Conservation (phyloP, 805 yeast genomes). For the Wickerhamomyces alni region DNA sequence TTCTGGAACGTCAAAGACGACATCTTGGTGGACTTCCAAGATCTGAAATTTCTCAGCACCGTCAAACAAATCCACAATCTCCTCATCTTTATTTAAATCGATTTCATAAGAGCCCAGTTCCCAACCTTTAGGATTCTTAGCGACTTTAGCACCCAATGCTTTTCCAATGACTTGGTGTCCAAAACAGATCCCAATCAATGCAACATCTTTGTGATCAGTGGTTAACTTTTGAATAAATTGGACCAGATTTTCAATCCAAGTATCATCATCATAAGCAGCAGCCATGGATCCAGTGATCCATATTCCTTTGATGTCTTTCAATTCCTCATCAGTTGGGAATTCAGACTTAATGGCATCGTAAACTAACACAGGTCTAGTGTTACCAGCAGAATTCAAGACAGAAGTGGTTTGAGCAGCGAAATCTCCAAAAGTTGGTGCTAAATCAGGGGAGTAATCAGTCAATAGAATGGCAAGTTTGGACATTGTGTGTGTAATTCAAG, state of each 20-base stretch:
- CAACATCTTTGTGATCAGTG: constrained; percentile 19
- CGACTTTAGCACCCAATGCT: constrained; percentile 57
- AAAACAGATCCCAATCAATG: constrained; percentile 71
- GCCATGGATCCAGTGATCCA: constrained; percentile 47
- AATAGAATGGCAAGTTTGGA: constrained; percentile 16
- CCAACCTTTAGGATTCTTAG: constrained; percentile 59
- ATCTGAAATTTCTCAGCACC: constrained; percentile 27
- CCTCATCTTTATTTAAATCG: constrained; percentile 36
- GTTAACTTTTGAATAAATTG: constrained; percentile 25
- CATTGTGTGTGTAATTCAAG: neutral
- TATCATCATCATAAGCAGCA: constrained; percentile 37
- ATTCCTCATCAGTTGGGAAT: constrained; percentile 22
- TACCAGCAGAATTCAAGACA: constrained; percentile 25
- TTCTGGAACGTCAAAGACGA: constrained; percentile 38
- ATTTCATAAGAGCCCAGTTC: constrained; percentile 61
- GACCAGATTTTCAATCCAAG: constrained; percentile 37
- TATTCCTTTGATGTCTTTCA: constrained; percentile 32
- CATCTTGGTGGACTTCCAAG: constrained; percentile 56
- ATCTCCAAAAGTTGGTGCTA: constrained; percentile 37
- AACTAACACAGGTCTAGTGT: constrained; percentile 23
- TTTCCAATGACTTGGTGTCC: constrained; percentile 80
- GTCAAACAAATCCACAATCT: constrained; percentile 22
- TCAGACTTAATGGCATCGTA: constrained; percentile 30
- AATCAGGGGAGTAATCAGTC: constrained; percentile 18
- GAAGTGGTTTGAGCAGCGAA: constrained; percentile 42